Conservation (phyloP, 2,329 filamentous ascomycete species). For the Fusarium sp. region DNA sequence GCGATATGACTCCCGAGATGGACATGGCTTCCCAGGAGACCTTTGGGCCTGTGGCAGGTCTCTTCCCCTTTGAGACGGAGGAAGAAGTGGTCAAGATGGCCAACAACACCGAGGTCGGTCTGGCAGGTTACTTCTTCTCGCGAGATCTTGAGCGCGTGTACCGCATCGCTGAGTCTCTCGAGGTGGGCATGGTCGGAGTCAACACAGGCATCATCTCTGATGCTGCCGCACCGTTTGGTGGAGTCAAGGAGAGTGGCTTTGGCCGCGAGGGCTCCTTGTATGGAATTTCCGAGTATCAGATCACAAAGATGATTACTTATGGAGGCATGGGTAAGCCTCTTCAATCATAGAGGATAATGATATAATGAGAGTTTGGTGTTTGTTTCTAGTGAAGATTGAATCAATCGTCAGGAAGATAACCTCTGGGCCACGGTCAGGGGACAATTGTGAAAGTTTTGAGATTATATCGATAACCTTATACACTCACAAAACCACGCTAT, state of each 20-base stretch:
- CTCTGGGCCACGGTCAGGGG: too few species aligned
- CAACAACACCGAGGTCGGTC: constrained; percentile 84
- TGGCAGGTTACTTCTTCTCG: constrained; percentile 95
- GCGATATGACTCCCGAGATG: constrained; percentile 89
- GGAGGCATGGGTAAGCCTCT: constrained; percentile 67
- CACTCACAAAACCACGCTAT: too few species aligned
- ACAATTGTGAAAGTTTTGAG: too few species aligned
- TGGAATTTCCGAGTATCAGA: constrained; percentile 79
- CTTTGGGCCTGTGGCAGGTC: constrained; percentile 90
- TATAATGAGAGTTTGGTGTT: background rate
- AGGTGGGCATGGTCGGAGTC: constrained; percentile 89
- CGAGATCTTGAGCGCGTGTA: constrained; percentile 68
- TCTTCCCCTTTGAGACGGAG: constrained; percentile 91
- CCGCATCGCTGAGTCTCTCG: constrained; percentile 74
- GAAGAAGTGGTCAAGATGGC: constrained; percentile 87
- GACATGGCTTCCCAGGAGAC: constrained; percentile 88
- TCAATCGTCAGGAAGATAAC: background rate
- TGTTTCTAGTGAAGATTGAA: constrained; percentile 7
- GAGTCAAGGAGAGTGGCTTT: constrained; percentile 85
- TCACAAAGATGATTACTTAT: constrained; percentile 72
- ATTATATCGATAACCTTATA: too few species aligned
- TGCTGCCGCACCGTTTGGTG: constrained; percentile 74
- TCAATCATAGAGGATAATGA: constrained; percentile 48
- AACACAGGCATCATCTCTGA: constrained; percentile 78
- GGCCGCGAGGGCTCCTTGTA: constrained; percentile 82